Percentiles rank a stretch among this genome's conserved stretches.
Conservation (phyloP, 768 basidiomycete genomes). For the Leccinum rimulosum region DNA sequence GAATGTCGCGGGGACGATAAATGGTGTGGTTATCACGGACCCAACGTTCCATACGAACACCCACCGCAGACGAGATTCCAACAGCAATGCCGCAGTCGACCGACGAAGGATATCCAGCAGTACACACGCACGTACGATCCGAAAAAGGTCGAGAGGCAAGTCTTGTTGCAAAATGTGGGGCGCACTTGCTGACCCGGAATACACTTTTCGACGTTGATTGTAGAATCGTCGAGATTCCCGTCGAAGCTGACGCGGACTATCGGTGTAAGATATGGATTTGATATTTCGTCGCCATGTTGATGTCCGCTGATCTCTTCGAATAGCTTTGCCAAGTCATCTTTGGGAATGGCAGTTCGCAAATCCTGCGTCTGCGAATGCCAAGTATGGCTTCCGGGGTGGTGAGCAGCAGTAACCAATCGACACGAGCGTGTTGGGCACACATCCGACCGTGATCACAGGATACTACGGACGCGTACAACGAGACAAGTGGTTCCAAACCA, state of each 20-base stretch:
- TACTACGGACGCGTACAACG: slow-evolving; percentile 61
- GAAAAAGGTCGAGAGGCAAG: slow-evolving; percentile 58
- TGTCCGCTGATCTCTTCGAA: background rate
- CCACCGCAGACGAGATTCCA: slow-evolving; percentile 45
- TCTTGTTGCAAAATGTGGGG: background rate
- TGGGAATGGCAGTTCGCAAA: slow-evolving; percentile 62
- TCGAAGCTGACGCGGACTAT: slow-evolving; percentile 61
- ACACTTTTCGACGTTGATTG: background rate
- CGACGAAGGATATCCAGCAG: slow-evolving; percentile 60
- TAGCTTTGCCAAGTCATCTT: slow-evolving; percentile 37
- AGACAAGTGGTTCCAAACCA: slow-evolving; percentile 62
- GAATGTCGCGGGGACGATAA: slow-evolving; percentile 36
- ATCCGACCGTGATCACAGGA: slow-evolving; percentile 31
- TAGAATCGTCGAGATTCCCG: slow-evolving; percentile 61
- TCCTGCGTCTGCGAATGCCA: slow-evolving; percentile 57
- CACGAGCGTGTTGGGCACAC: background rate
- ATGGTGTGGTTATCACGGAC: slow-evolving; percentile 34
- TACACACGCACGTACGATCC: slow-evolving; percentile 54
- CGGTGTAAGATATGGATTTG: slow-evolving; percentile 40
- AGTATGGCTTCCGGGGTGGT: slow-evolving; percentile 51
- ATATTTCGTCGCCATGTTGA: background rate
- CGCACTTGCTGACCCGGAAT: background rate
- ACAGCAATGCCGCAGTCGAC: slow-evolving; percentile 40
- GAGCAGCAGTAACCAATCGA: slow-evolving; percentile 5
- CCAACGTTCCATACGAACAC: slow-evolving; percentile 31